A percentile compares a stretch with the other conserved stretches of the same genome.
Evolutionary conservation across 768 basidiomycete species (phyloP).

Genomic region (Neoboletus magnificus): DNA sequence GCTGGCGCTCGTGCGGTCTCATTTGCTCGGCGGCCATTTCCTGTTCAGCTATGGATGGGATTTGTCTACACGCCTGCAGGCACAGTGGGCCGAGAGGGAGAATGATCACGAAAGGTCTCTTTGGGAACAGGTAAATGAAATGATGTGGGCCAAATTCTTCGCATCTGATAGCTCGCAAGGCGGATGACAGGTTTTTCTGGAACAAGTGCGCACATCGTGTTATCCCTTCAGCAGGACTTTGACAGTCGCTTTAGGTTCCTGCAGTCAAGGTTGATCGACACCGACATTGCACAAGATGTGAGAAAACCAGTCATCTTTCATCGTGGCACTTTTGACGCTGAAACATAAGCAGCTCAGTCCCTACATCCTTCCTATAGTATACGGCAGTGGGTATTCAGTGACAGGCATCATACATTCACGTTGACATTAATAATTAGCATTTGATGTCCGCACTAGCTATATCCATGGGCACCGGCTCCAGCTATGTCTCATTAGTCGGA

Average conservation of each 20-base stretch:
- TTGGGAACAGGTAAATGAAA: constrained; percentile 69
- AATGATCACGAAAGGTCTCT: constrained; percentile 52
- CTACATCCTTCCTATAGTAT: constrained; percentile 90
- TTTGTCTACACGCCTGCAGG: constrained; percentile 82
- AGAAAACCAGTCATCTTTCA: constrained; percentile 26
- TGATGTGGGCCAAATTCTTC: not conserved
- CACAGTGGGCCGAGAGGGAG: constrained; percentile 63
- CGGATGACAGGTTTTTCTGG: constrained; percentile 98
- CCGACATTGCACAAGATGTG: constrained; percentile 61
- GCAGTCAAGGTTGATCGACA: constrained; percentile 59
- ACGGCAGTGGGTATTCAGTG: constrained; percentile 72
- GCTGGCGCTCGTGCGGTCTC: constrained; percentile 80
- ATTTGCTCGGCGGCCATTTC: constrained; percentile 76
- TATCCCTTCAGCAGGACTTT: constrained; percentile 1
- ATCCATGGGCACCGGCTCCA: constrained; percentile 78
- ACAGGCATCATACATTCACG: not conserved
- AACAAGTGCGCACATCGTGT: constrained; percentile 51
- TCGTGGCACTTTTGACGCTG: constrained; percentile 5
- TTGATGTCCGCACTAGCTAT: constrained; percentile 74
- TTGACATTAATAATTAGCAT: constrained; percentile 49
- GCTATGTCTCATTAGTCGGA: constrained; percentile 86
- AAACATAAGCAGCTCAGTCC: constrained; percentile 59
- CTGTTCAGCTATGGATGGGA: constrained; percentile 92
- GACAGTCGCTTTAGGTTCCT: constrained; percentile 39
- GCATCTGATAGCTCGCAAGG: constrained; percentile 42